phyloP scores from a whole-genome alignment of 495 filamentous ascomycete species.

The Pyronema domesticum region DNA sequence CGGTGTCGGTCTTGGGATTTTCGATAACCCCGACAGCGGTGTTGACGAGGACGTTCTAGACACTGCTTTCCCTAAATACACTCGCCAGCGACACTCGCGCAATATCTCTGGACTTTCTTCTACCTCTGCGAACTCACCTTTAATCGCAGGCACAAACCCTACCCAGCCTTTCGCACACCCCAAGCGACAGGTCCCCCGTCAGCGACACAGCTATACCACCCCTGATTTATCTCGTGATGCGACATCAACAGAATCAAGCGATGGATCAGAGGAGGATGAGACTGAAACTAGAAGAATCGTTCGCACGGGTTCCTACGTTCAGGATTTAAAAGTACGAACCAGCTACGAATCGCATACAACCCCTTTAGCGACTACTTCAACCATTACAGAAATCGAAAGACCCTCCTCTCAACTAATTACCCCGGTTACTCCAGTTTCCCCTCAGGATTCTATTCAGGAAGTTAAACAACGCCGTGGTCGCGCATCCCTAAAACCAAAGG shows the following conservation, averaged over 20 bases:
- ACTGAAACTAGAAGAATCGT: slow-evolving; percentile 15
- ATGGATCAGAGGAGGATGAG: slow-evolving; percentile 21
- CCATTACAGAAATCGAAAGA: slow-evolving; percentile 7
- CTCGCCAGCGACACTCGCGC: slow-evolving; percentile 16
- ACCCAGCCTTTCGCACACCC: slow-evolving; percentile 19
- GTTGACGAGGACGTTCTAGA: slow-evolving; percentile 17
- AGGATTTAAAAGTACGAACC: not conserved
- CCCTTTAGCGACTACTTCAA: slow-evolving; percentile 13
- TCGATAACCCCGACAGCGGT: slow-evolving; percentile 20
- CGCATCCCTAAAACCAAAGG: not conserved
- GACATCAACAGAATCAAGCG: slow-evolving; percentile 20
- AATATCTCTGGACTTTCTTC: slow-evolving; percentile 14
- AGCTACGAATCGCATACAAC: slow-evolving; percentile 6
- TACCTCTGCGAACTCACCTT: slow-evolving; percentile 16
- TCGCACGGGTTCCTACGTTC: slow-evolving; percentile 11
- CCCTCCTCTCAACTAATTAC: slow-evolving; percentile 14
- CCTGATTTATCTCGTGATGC: slow-evolving; percentile 19
- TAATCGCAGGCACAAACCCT: slow-evolving; percentile 12
- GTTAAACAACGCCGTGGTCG: not conserved
- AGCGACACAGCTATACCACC: slow-evolving; percentile 16
- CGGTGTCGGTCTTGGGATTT: slow-evolving; percentile 24
- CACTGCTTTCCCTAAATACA: slow-evolving; percentile 14
- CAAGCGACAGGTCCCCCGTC: slow-evolving; percentile 21
- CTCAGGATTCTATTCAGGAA: slow-evolving; percentile 7
- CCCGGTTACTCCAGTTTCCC: slow-evolving; percentile 14